These are phyloP conservation scores for carrot (Daucus carota) DNA, from an alignment of 129 eudicot genomes.

Conservation along the genomic window DNA sequence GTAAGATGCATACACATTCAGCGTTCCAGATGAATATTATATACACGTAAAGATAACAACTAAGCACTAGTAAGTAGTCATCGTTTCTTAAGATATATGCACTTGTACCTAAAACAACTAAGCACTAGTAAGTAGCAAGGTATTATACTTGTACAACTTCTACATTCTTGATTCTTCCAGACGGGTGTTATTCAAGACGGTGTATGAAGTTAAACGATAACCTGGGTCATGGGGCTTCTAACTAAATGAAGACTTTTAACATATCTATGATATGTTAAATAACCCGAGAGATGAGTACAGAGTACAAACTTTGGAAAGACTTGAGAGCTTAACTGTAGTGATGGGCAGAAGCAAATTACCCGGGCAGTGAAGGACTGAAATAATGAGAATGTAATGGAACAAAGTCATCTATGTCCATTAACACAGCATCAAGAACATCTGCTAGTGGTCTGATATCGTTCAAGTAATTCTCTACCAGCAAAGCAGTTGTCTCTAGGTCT, in stretches of 20 bases:
- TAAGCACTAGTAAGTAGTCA: neutral
- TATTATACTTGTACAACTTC: neutral
- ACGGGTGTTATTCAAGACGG: neutral
- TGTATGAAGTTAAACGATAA: neutral
- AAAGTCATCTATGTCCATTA: slow-evolving; percentile 59
- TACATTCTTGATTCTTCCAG: neutral
- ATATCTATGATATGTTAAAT: neutral
- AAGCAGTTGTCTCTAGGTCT: slow-evolving; percentile 40
- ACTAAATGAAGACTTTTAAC: neutral
- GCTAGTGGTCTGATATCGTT: slow-evolving; percentile 21
- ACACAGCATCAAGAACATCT: slow-evolving; percentile 39
- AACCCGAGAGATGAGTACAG: neutral
- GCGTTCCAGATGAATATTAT: neutral
- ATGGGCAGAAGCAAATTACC: slow-evolving; percentile 22
- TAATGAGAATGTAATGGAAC: slow-evolving; percentile 18
- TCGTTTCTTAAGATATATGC: neutral
- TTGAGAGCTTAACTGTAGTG: neutral
- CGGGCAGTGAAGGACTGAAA: slow-evolving; percentile 12
- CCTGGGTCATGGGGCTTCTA: neutral
- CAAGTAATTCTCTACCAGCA: slow-evolving; percentile 41
- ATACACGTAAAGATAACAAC: neutral
- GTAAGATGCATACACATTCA: neutral
- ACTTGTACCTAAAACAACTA: neutral
- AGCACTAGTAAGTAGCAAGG: too few species aligned
- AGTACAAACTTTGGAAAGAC: neutral